Evolutionary conservation across 768 basidiomycete genomes (phyloP), one percentile per base, ranked within the genome.

Genomic region (Amanita fuliginea): DNA sequence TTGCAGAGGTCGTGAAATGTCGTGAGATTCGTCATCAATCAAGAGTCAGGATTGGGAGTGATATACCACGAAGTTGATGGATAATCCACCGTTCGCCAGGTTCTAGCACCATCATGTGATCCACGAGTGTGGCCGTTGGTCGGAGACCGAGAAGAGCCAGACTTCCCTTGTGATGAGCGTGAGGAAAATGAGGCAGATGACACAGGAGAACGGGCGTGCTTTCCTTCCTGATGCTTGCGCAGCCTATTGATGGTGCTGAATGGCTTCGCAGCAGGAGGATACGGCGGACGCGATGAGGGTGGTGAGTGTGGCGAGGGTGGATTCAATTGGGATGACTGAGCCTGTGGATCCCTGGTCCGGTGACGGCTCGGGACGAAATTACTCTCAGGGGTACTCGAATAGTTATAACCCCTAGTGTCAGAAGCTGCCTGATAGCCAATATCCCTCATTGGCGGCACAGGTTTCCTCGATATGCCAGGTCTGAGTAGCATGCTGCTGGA

Each of bases 1-100:
- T 36, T 24, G 11, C 33, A 35, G n/a, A n/a, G n/a, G 45, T 47
- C 46, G 24, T 47, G n/a, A 47, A 39, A 37, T 11, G 45, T 35
- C 30, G 45, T 46, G 18, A 30, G 18, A 32, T 28, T 49, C 49
- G 42, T 50, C 5, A 43, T 18, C 2, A 14, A 13, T 49, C 33
- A 35, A 22, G 28, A 35, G n/a, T n/a, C n/a, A n/a, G n/a, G n/a
- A 21, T 14, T 40, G 30, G 33, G 19, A 43, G 42, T 41, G 10
- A 42, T 13, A 18, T 50, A 50, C 49, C 49, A 50, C 6, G 49
- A 50, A 16, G 21, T 50, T 16, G 49, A 50, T 37, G 41, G 41
- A 33, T 50, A 50, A 43, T 50, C 49, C 16, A 42, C 14, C 3
- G 41, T 50, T 10, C 22, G 49, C 49, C 49, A 50, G 21, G 33